These are phyloP conservation scores for Lipomyces lipofer DNA, from an alignment of 805 yeast species.

Conservation along the genomic window DNA sequence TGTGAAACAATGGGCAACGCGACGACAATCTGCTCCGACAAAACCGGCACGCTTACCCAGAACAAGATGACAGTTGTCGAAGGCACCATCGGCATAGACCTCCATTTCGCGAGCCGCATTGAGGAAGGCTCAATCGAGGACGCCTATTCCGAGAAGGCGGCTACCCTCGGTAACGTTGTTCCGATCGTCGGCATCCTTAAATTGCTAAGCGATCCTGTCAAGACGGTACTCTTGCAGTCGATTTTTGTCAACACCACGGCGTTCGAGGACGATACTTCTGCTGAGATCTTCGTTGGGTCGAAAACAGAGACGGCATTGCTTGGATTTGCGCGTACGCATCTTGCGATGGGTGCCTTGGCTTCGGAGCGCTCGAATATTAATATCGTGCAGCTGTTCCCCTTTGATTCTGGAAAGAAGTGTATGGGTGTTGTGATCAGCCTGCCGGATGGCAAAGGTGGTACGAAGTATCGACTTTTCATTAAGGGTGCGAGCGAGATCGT, in stretches of 20 bases:
- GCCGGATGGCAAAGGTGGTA: slow-evolving; percentile 37
- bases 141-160: slow-evolving; percentile 10
- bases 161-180: slow-evolving; percentile 17
- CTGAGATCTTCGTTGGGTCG: slow-evolving; percentile 78
- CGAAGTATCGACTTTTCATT: slow-evolving; percentile 57
- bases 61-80: slow-evolving; percentile 88
- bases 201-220: slow-evolving; percentile 19
- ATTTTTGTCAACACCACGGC: slow-evolving; percentile 84
- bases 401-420: slow-evolving; percentile 92
- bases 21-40: slow-evolving; percentile 94
- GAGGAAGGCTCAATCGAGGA: background rate
- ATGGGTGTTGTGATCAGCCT: slow-evolving; percentile 71
- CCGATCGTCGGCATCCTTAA: slow-evolving; percentile 28
- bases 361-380: slow-evolving; percentile 46
- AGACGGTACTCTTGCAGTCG: slow-evolving; percentile 50
- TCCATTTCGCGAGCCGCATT: slow-evolving; percentile 43
- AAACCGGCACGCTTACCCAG: slow-evolving; percentile 95
- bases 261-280: slow-evolving; percentile 53
- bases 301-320: slow-evolving; percentile 92
- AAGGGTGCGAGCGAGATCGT: slow-evolving; percentile 97
- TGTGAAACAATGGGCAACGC: slow-evolving; percentile 99
- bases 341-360: slow-evolving; percentile 53
- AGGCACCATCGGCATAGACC: slow-evolving; percentile 60
- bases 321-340: slow-evolving; percentile 59
- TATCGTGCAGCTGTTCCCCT: slow-evolving; percentile 76